A percentile compares a stretch with the other conserved stretches of the same genome.
Conservation (phyloP, 2,329 filamentous ascomycete species). For the Helminthosporium solani region DNA sequence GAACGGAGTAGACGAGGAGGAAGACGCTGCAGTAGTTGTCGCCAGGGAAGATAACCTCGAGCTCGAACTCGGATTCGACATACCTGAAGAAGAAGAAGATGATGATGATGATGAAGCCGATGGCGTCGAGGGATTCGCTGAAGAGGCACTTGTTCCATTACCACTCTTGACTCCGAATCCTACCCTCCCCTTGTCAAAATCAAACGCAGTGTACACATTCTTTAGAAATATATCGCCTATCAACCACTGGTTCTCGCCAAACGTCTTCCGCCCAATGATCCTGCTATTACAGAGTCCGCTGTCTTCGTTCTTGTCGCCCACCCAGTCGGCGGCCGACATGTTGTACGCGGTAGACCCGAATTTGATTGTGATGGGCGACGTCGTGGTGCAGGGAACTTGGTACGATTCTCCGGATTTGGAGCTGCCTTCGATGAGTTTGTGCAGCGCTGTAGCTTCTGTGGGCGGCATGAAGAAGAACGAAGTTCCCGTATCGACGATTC, state of each 20-base stretch:
- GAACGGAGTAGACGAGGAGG: background rate
- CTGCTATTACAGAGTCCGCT: slow-evolving; percentile 61
- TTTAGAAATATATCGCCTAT: slow-evolving; percentile 84
- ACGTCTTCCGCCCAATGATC: slow-evolving; percentile 70
- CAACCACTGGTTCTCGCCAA: slow-evolving; percentile 67
- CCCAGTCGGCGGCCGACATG: slow-evolving; percentile 71
- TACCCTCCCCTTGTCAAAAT: slow-evolving; percentile 66
- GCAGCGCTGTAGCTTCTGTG: slow-evolving; percentile 65
- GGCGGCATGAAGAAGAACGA: slow-evolving; percentile 74
- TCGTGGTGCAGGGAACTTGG: slow-evolving; percentile 71
- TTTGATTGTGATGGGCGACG: slow-evolving; percentile 59
- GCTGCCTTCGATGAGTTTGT: slow-evolving; percentile 66
- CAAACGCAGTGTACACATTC: slow-evolving; percentile 86
- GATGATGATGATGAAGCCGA: no score
- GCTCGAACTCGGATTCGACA: background rate
- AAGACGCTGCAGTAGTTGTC: background rate
- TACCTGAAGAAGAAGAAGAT: background rate
- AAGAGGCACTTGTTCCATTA: slow-evolving; percentile 1
- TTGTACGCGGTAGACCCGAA: slow-evolving; percentile 69
- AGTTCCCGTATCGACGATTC: slow-evolving; percentile 83
- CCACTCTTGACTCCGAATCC: slow-evolving; percentile 48
- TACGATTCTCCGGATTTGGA: slow-evolving; percentile 61
- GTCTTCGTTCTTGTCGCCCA: slow-evolving; percentile 49
- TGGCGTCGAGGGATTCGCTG: slow-evolving; percentile 8
- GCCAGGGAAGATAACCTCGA: background rate